These are phyloP conservation scores for Primulina tabacum DNA, from an alignment of 257 asterid genomes.

Conservation along the genomic window DNA sequence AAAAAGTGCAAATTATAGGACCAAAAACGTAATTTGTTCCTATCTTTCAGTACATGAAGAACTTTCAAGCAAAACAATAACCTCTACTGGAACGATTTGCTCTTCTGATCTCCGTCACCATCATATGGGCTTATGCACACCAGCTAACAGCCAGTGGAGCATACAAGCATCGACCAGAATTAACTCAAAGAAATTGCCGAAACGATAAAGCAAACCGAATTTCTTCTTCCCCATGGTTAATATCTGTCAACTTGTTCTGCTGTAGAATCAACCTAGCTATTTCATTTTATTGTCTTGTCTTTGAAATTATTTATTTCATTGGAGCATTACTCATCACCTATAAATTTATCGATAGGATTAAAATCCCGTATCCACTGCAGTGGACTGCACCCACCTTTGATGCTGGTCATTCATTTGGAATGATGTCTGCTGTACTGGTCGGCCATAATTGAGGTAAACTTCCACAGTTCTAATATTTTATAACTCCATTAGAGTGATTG, in stretches of 20 bases:
- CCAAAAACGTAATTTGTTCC: no score
- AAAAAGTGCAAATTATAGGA: no score
- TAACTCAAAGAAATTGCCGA: constrained; percentile 71
- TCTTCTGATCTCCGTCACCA: constrained; percentile 54
- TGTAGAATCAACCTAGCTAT: background rate
- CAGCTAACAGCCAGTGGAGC: constrained; percentile 96
- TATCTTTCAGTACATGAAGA: constrained; percentile 68
- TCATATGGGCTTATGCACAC: constrained; percentile 97
- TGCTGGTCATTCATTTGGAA: constrained; percentile 97
- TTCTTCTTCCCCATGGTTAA: constrained; percentile 88
- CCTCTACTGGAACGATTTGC: constrained; percentile 86
- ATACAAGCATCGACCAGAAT: constrained; percentile 72
- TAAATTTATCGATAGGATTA: constrained; percentile 50
- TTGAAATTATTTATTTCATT: background rate
- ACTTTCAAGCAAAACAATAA: constrained; percentile 63
- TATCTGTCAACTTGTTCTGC: constrained; percentile 2
- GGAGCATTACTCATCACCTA: background rate
- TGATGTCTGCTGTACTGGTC: constrained; percentile 93
- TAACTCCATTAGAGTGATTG: background rate
- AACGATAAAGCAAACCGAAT: constrained; percentile 82
- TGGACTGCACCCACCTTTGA: constrained; percentile 97
- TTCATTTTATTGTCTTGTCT: background rate
- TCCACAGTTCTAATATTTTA: background rate
- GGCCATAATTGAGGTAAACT: constrained; percentile 83
- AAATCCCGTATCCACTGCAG: constrained; percentile 91